Base-by-base conservation (phyloP, 345 rosid species). In the Jatropha curcas region DNA sequence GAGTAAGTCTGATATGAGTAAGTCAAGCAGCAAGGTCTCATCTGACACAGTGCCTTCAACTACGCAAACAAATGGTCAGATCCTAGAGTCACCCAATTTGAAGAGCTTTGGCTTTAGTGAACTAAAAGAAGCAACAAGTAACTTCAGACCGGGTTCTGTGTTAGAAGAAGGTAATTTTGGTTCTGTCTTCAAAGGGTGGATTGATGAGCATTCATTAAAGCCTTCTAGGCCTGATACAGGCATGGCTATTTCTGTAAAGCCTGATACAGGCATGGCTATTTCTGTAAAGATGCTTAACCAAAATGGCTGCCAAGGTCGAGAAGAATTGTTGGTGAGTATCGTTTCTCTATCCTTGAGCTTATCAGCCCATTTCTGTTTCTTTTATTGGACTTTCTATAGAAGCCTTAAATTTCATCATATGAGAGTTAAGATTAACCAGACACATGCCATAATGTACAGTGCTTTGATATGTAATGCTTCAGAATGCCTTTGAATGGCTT, bases 131-230 rank as follows among this genome's bases (percentile, higher is more conserved):
- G 79, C 79, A 24, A 69, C 74, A 1, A 52, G 74, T 39, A 55
- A 60, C 24, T 75, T 75, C 46, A 43, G 63, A 16, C 64, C 48
- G 6, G 74, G 60, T 53, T 52, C 25, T 62, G 16, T 61, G 10
- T n/a, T 75, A 11, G 79, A 70, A 30, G 63, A 69, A 69, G 79
- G 79, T 53, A 61, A 61, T n/a, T 75, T 75, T 63, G 79, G 79
- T 1, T 64, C 31, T 7, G 79, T 75, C 35, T 75, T 28, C 68
- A 75, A 68, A 56, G 79, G 74, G 28, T 69, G 79, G 79, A 56
- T 75, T 30, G 50, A 75, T 53, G 74, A 75, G 48, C 27, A 61
- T 17, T 50, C 79, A 2, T 35, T 68, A 2, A 16, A 45, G 33
- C 70, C 74, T 68, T 17, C 46, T 27, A 30, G 16, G 63, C 70